Evolutionary conservation across 306 rosid species (phyloP).

Genomic region (Glycine soja): DNA sequence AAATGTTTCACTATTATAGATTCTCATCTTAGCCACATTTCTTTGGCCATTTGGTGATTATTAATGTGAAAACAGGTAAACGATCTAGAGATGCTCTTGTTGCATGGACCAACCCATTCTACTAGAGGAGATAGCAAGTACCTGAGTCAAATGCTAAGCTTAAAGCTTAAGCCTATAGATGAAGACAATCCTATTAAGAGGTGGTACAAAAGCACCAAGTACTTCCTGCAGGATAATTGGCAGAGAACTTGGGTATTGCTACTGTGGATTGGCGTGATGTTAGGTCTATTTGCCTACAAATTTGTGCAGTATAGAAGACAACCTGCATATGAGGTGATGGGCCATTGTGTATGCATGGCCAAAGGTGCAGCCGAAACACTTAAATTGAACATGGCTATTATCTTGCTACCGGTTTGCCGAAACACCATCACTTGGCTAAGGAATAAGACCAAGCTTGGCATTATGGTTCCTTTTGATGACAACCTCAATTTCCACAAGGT

Average conservation of each 20-base stretch:
- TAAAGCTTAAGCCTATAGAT: constrained; percentile 54
- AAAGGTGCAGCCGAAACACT: constrained; percentile 81
- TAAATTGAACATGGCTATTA: constrained; percentile 70
- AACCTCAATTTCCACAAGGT: constrained; percentile 72
- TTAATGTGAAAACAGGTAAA: constrained; percentile 55
- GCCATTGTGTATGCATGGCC: constrained; percentile 76
- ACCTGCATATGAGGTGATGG: constrained; percentile 60
- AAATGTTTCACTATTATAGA: neutral
- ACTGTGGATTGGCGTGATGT: constrained; percentile 61
- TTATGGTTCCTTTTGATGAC: constrained; percentile 66
- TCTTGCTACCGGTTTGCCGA: constrained; percentile 65
- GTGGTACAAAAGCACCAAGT: constrained; percentile 46
- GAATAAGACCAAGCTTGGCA: constrained; percentile 61
- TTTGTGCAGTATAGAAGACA: constrained; percentile 54
- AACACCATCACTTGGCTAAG: constrained; percentile 68
- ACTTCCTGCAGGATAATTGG: constrained; percentile 74
- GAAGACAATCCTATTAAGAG: constrained; percentile 52
- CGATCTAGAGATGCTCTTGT: constrained; percentile 58
- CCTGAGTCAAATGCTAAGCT: constrained; percentile 65
- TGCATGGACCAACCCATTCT: constrained; percentile 60
- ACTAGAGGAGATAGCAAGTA: constrained; percentile 58
- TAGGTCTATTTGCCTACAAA: constrained; percentile 59
- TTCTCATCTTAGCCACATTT: constrained; percentile 41
- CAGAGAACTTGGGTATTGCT: constrained; percentile 63
- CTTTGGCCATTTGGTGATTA: constrained; percentile 35